These are phyloP conservation scores for Warburgia ugandensis DNA, from an alignment of 164 flowering plant genomes.

Conservation along the genomic window DNA sequence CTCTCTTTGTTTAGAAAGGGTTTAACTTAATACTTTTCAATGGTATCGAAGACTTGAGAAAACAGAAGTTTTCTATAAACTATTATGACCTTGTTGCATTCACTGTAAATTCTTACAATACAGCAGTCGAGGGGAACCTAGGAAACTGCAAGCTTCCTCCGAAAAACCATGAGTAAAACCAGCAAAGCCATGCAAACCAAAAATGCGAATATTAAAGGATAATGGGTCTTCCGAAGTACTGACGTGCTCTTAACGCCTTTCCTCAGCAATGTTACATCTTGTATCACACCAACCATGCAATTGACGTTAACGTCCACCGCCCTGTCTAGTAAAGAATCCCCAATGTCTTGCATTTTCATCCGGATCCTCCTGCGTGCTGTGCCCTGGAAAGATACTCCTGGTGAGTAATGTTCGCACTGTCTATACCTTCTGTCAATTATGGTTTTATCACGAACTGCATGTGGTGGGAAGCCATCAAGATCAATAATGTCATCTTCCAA, in stretches of 20 bases:
- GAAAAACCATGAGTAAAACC: background rate
- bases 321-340: background rate
- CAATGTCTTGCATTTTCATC: background rate
- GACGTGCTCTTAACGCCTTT: background rate
- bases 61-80: no score
- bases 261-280: background rate
- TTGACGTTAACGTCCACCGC: background rate
- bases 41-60: no score
- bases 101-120: no score
- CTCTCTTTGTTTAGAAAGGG: no score
- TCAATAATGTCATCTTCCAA: slow-evolving; percentile 5
- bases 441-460: background rate
- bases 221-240: background rate
- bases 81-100: no score
- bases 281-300: background rate
- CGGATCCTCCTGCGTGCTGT: background rate
- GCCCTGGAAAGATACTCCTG: background rate
- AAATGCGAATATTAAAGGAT: background rate
- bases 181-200: background rate
- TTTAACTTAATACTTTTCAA: no score
- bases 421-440: background rate
- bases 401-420: background rate
- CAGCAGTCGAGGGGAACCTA: no score
- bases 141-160: no score
- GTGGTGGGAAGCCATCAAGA: background rate